phyloP scores from a whole-genome alignment of 1,284 basidiomycete species.

The Cutaneotrichosporon dermatis region DNA sequence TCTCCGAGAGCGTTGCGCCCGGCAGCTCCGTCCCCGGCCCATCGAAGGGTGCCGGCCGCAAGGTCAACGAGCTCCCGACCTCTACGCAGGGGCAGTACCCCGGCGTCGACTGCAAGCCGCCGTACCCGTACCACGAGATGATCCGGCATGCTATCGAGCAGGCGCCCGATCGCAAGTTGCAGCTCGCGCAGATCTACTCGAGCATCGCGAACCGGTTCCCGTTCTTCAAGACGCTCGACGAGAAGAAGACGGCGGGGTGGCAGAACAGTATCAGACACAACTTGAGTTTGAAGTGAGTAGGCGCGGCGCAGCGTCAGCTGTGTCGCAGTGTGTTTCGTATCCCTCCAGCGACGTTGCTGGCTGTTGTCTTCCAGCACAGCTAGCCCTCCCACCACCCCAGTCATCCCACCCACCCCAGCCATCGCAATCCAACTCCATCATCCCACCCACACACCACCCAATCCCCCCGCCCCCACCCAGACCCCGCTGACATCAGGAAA shows the following conservation, averaged over 20 bases:
- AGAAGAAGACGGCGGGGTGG: conserved; percentile 48
- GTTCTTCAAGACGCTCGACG: conserved; percentile 48
- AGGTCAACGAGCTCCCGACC: conserved; percentile 39
- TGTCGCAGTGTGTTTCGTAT: too few species aligned
- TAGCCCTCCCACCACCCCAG: not conserved
- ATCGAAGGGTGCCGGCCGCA: conserved; percentile 19
- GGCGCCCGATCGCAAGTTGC: conserved; percentile 42
- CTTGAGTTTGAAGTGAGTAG: conserved; percentile 44
- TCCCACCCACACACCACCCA: not conserved
- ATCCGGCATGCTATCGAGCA: conserved; percentile 47
- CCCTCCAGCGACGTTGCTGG: too few species aligned
- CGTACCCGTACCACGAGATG: conserved; percentile 48
- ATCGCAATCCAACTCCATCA: not conserved
- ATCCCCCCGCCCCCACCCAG: not conserved
- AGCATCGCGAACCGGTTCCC: conserved; percentile 47
- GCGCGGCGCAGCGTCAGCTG: not conserved
- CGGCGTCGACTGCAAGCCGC: conserved; percentile 47
- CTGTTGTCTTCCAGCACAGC: too few species aligned
- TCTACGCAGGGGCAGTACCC: conserved; percentile 37
- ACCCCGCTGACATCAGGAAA: conserved; percentile 34
- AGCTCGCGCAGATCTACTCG: conserved; percentile 47
- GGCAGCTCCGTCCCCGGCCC: not conserved
- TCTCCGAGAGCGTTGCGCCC: conserved; percentile 20
- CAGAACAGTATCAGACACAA: conserved; percentile 49
- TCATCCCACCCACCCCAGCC: not conserved